Percentiles rank a stretch among this genome's conserved stretches.
Conservation (phyloP, 768 basidiomycete genomes). For the Phlebiopsis gigantea region DNA sequence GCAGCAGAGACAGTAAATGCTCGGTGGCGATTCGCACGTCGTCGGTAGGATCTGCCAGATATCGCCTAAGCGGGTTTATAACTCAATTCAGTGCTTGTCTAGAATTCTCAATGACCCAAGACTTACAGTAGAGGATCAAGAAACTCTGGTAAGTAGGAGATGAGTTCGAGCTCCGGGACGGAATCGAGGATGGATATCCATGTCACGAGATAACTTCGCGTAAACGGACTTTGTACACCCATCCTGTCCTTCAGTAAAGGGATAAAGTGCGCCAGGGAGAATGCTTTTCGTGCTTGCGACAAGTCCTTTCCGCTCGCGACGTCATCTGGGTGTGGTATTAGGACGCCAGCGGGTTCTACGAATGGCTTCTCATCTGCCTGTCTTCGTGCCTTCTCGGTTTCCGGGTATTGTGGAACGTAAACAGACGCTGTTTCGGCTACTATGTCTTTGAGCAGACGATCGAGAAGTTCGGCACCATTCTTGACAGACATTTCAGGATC, state of each 20-base stretch:
- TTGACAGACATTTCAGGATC: slow-evolving; percentile 96
- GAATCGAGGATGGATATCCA: slow-evolving; percentile 97
- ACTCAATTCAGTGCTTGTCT: slow-evolving; percentile 6
- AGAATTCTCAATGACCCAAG: slow-evolving; percentile 1
- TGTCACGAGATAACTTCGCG: slow-evolving; percentile 91
- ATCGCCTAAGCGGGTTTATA: slow-evolving; percentile 55
- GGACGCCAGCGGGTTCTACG: slow-evolving; percentile 44
- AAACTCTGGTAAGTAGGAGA: slow-evolving; percentile 92
- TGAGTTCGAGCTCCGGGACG: slow-evolving; percentile 92
- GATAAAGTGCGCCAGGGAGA: slow-evolving; percentile 92
- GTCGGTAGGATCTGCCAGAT: slow-evolving; percentile 90
- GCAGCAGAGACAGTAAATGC: slow-evolving; percentile 80
- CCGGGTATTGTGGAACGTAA: slow-evolving; percentile 85
- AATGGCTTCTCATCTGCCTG: slow-evolving; percentile 34
- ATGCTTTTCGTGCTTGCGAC: slow-evolving; percentile 60
- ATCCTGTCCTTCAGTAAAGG: slow-evolving; percentile 91
- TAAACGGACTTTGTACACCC: slow-evolving; percentile 93
- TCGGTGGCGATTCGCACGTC: slow-evolving; percentile 92
- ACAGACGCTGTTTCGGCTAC: slow-evolving; percentile 95
- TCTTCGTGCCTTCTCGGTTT: slow-evolving; percentile 61
- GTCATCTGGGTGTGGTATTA: slow-evolving; percentile 61
- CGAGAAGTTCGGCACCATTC: slow-evolving; percentile 95
- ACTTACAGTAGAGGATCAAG: slow-evolving; percentile 87
- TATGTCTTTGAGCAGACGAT: slow-evolving; percentile 95
- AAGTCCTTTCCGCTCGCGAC: slow-evolving; percentile 32